phyloP scores from a whole-genome alignment of 2,329 filamentous ascomycete species.

The Geoglossum cookeanum region DNA sequence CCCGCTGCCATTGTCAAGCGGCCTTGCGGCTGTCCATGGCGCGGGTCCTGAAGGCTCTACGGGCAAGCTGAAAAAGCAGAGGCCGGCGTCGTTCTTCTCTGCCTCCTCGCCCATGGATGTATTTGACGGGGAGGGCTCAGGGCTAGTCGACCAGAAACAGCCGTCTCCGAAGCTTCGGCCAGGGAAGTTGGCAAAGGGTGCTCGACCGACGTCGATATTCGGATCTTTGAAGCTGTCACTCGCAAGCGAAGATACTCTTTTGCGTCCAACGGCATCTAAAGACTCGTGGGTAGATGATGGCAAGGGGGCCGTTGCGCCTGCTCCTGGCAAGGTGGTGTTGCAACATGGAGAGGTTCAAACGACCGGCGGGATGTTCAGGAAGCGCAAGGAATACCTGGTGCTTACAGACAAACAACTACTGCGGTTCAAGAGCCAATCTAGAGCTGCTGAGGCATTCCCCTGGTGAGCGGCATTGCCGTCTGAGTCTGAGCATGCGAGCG shows the following conservation, averaged over 20 bases:
- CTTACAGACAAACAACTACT: conserved; percentile 49
- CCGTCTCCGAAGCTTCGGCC: conserved; percentile 17
- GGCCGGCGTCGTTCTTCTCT: conserved; percentile 3
- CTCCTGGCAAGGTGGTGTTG: conserved; percentile 28
- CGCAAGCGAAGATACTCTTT: conserved; percentile 30
- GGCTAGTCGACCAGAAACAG: not conserved
- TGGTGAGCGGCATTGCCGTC: conserved; percentile 10
- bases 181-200: conserved; percentile 24
- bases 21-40: conserved; percentile 3
- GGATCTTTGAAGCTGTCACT: conserved; percentile 37
- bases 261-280: conserved; percentile 30
- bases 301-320: conserved; percentile 17
- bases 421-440: conserved; percentile 47
- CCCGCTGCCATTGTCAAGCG: not conserved
- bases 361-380: conserved; percentile 48
- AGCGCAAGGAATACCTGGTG: conserved; percentile 54
- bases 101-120: not conserved
- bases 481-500: conserved; percentile 9
- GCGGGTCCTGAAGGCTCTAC: not conserved
- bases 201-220: conserved; percentile 34
- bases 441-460: conserved; percentile 44
- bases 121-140: not conserved
- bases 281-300: conserved; percentile 28
- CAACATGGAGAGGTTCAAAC: conserved; percentile 54
- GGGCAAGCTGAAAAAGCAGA: conserved; percentile 3